phyloP scores from a whole-genome alignment of 371 early-diverging fungal genomes.

The Paraphysoderma sedebokerense region DNA sequence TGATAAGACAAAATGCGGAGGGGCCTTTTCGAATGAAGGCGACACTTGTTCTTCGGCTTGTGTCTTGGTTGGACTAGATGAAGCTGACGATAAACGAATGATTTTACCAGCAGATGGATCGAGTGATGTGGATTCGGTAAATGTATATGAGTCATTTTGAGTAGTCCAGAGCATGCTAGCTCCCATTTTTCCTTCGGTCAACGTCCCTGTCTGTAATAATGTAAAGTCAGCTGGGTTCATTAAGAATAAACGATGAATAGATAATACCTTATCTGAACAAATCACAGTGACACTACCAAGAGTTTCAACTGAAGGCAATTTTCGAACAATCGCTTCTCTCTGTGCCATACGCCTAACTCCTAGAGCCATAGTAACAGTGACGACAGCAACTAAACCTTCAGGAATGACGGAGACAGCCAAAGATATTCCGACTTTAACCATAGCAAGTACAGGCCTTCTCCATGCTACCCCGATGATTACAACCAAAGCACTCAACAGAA shows the following conservation, averaged over 20 bases:
- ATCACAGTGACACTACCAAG: slow-evolving; percentile 81
- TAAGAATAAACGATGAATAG: neutral
- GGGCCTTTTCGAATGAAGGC: slow-evolving; percentile 1
- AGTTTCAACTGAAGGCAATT: slow-evolving; percentile 73
- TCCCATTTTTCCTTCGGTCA: slow-evolving; percentile 87
- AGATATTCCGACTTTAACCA: slow-evolving; percentile 46
- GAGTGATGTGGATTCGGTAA: slow-evolving; percentile 41
- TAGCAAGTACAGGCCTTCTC: slow-evolving; percentile 28
- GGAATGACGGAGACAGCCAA: slow-evolving; percentile 89
- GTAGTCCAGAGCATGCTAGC: slow-evolving; percentile 49
- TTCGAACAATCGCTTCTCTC: slow-evolving; percentile 69
- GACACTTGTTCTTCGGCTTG: slow-evolving; percentile 9
- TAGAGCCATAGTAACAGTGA: slow-evolving; percentile 77
- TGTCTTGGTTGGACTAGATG: slow-evolving; percentile 15
- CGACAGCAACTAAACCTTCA: slow-evolving; percentile 84
- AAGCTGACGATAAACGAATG: too few relatives aligned
- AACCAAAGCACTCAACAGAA: slow-evolving; percentile 56
- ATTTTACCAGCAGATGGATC: slow-evolving; percentile 45
- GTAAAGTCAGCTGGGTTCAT: neutral
- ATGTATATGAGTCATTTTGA: slow-evolving; percentile 40
- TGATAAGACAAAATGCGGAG: slow-evolving; percentile 16
- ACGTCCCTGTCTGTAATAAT: slow-evolving; percentile 52
- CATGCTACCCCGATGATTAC: slow-evolving; percentile 64
- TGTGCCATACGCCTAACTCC: slow-evolving; percentile 80
- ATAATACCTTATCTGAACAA: slow-evolving; percentile 88